A percentile compares a stretch with the other conserved stretches of the same genome.
Conservation (phyloP, 169 alveolate species). For the Cryptosporidium sp. region DNA sequence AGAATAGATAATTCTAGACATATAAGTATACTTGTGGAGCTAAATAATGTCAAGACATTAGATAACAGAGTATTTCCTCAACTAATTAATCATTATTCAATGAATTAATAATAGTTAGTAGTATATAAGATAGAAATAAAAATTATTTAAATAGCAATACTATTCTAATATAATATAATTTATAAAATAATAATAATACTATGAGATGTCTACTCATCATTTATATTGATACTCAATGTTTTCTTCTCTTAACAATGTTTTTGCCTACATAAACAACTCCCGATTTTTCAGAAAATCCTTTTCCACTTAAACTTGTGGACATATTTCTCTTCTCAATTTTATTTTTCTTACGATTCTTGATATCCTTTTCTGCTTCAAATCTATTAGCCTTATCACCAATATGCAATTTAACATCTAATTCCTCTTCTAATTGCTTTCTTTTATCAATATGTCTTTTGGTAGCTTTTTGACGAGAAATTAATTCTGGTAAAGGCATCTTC, state of each 20-base stretch:
- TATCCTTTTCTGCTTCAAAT: constrained; percentile 43
- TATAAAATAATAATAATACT: neutral
- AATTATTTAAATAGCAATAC: neutral
- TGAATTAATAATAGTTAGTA: constrained; percentile 12
- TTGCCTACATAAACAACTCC: constrained; percentile 72
- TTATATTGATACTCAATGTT: neutral
- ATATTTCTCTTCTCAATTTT: constrained; percentile 27
- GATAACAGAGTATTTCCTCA: constrained; percentile 19
- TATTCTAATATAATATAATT: neutral
- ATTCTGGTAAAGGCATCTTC: constrained; percentile 73
- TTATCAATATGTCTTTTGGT: constrained; percentile 66
- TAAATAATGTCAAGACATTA: constrained; percentile 19
- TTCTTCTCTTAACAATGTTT: constrained; percentile 11
- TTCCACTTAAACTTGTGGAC: constrained; percentile 53
- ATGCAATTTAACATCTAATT: constrained; percentile 21
- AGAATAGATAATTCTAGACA: constrained; percentile 59
- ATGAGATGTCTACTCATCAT: neutral
- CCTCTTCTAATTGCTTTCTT: constrained; percentile 48
- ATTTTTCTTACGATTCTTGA: constrained; percentile 1
- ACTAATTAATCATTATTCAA: constrained; percentile 28
- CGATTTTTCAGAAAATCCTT: constrained; percentile 50
- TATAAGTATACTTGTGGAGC: constrained; percentile 44
- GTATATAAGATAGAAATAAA: neutral
- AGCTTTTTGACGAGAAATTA: constrained; percentile 59
- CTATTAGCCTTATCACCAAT: constrained; percentile 54